These are phyloP conservation scores for Zalerion maritima DNA, from an alignment of 495 filamentous ascomycete genomes.

Conservation along the genomic window DNA sequence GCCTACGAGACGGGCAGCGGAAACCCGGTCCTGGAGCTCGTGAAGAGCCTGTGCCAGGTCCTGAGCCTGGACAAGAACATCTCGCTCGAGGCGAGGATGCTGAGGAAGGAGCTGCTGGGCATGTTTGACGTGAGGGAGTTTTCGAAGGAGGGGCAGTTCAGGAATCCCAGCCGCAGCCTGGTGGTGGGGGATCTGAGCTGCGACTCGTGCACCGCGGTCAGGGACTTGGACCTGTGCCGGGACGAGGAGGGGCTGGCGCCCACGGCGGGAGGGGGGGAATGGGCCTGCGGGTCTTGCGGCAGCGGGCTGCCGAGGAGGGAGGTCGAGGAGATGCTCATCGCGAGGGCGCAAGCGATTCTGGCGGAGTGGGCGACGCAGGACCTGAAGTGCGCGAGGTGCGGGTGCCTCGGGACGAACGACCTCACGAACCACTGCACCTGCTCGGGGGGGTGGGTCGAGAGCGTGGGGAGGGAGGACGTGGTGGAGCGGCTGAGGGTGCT, in stretches of 20 bases:
- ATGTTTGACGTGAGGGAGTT: constrained; percentile 94
- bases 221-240: constrained; percentile 89
- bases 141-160: constrained; percentile 68
- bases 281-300: constrained; percentile 68
- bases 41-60: constrained; percentile 83
- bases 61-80: constrained; percentile 78
- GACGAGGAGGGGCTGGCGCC: constrained; percentile 68
- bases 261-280: constrained; percentile 25
- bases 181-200: constrained; percentile 66
- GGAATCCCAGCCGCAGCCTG: constrained; percentile 67
- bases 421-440: constrained; percentile 96
- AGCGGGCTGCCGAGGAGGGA: constrained; percentile 57
- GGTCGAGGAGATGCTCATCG: constrained; percentile 74
- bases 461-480: constrained; percentile 53
- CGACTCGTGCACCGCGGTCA: constrained; percentile 69
- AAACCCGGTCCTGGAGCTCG: constrained; percentile 78
- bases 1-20: constrained; percentile 35
- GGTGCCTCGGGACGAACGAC: constrained; percentile 60
- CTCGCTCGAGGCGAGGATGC: constrained; percentile 66
- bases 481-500: constrained; percentile 51
- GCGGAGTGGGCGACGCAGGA: constrained; percentile 83
- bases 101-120: constrained; percentile 76
- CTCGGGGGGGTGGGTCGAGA: constrained; percentile 67
- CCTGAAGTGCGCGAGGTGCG: constrained; percentile 64
- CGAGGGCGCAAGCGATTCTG: constrained; percentile 55